A percentile compares a stretch with the other conserved stretches of the same genome.
Evolutionary conservation across 2,329 filamentous ascomycete species (phyloP).

Genomic region (Fusarium subtropicale): DNA sequence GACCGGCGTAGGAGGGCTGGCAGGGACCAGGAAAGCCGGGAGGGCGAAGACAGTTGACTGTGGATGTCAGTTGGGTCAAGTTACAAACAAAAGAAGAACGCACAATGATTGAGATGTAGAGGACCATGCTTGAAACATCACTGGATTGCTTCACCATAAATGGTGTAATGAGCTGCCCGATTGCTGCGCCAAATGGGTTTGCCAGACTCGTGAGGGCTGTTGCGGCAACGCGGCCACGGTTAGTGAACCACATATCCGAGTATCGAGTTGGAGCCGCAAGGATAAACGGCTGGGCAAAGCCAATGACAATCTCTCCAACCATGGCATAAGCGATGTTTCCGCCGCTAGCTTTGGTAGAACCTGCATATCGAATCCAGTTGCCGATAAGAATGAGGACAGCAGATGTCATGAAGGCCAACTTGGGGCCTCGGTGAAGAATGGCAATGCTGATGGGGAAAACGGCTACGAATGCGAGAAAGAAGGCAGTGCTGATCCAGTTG

Average conservation of each 20-base stretch:
- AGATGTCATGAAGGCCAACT: conserved; percentile 78
- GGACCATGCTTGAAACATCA: conserved; percentile 82
- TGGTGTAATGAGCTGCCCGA: conserved; percentile 88
- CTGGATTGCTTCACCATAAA: conserved; percentile 73
- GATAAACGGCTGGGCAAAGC: conserved; percentile 91
- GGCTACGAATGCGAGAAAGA: conserved; percentile 84
- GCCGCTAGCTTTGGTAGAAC: conserved; percentile 64
- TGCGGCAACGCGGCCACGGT: conserved; percentile 83
- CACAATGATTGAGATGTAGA: conserved; percentile 87
- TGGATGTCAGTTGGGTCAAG: conserved; percentile 22
- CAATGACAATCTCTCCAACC: conserved; percentile 91
- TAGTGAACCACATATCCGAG: conserved; percentile 94
- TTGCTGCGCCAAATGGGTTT: conserved; percentile 88
- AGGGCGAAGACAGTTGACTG: conserved; percentile 65
- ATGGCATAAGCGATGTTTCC: conserved; percentile 82
- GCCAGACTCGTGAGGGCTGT: conserved; percentile 87
- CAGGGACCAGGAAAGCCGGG: conserved; percentile 85
- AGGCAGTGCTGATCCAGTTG: conserved; percentile 93
- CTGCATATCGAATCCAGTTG: conserved; percentile 92
- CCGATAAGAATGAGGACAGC: conserved; percentile 81
- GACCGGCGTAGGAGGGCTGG: conserved; percentile 79
- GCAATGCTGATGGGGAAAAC: conserved; percentile 79
- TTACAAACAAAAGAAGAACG: conserved; percentile 45
- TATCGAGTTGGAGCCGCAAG: conserved; percentile 90
- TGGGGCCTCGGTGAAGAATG: conserved; percentile 83